Evolutionary conservation across 1,284 basidiomycete species (phyloP), one percentile per base, ranked within the genome.

Genomic region (Leccinum fallax): DNA sequence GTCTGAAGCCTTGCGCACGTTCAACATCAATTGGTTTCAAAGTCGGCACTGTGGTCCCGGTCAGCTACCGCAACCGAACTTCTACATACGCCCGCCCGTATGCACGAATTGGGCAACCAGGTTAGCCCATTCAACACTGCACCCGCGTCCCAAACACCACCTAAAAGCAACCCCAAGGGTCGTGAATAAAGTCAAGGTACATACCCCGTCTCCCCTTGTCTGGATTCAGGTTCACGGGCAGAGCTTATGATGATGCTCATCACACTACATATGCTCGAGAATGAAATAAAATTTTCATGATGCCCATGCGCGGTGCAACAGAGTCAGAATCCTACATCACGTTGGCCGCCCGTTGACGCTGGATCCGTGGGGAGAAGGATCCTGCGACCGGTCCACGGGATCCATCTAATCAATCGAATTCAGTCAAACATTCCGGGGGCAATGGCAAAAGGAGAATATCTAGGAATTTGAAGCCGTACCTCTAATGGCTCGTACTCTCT

Each of bases 271-370:
- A 59, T 48, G 43, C 24, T 30, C 4, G 30, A 62, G 16, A 52
- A 46, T 57, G 40, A 11, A 10, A n/a, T 19, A 11, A 3, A 3
- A 19, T 19, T 11, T 46, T 9, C 2, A 19, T 4, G 43, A 46
- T 43, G 36, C 36, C 13, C 43, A 30, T 13, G 13, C 38, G 16
- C 40, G 5, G n/a, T 19, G 21, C 28, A 46, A 46, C 9, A 21
- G 26, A 28, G 7, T 38, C 24, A 46, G 32, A 51, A 16, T 5
- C 19, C 61, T 72, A 71, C 19, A 59, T 67, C 24, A 73, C 16
- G 62, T 69, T 16, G 63, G 60, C 8, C 69, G 70, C 57, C 74
- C 74, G 13, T 73, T 73, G 55, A 60, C 46, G n/a, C 64, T 65
- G 43, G 73, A 65, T 51, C 63, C 72, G 36, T 68, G 65, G 11